Base-by-base conservation (phyloP, 2,329 filamentous ascomycete species). In the Penicillium sp. region DNA sequence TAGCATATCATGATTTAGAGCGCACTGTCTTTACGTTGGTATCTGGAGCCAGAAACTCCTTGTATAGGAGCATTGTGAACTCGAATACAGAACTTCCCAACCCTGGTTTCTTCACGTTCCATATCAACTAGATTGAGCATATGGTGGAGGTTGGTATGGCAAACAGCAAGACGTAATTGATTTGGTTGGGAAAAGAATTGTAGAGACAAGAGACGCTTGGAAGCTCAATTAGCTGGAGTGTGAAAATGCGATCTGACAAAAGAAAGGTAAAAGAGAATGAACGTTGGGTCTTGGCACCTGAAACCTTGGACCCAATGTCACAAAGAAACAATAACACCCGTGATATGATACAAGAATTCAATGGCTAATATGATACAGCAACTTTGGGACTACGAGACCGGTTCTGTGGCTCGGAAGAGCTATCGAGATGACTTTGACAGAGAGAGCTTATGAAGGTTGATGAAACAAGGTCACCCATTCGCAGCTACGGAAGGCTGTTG, bases 1-100 rank as follows among this genome's bases (percentile, higher is more conserved):
- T 31, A 49, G 48, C 41, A 46, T 53, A 33, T 45, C 11, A 52
- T 46, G 27, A 52, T 46, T 46, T 46, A 33, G 47, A 41, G 35
- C 31, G 46, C 8, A 33, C 48, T 27, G 26, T 23, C 37, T 47
- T 53, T 26, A 47, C 54, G 9, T 37, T 50, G 48, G 48, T 43
- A 25, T 42, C 43, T 23, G 23, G 48, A 29, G 35, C 25, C 6
- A 42, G 12, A 31, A 8, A 31, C 18, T 40, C 26, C n/a, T 35
- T 51, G 45, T 7, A 45, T 27, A 45, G 14, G 43, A 27, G 4
- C 29, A 33, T 20, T 47, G 18, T 20, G 27, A 7, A n/a, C 9
- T 8, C n/a, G 18, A 47, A 23, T n/a, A 22, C 9, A n/a, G 22
- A 47, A 11, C 6, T 18, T 18, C 4, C 25, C 3, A 29, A 27